These are phyloP conservation scores for Leptodontidium sp. DNA, from an alignment of 2,329 filamentous ascomycete species.

Conservation along the genomic window DNA sequence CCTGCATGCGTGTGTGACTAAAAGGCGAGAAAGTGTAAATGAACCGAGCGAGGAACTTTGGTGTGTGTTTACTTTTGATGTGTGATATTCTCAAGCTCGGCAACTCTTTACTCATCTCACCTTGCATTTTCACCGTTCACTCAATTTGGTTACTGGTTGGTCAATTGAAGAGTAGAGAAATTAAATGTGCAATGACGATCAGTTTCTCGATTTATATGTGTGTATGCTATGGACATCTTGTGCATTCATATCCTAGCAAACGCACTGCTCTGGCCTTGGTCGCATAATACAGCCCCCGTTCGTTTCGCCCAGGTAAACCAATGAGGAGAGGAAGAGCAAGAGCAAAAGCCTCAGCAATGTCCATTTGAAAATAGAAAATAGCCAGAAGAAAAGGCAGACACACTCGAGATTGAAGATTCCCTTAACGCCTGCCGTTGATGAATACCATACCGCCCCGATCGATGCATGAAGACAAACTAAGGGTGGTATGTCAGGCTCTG, in stretches of 20 bases:
- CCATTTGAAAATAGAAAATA: not conserved
- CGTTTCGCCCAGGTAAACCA: not conserved
- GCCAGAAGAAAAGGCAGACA: not conserved
- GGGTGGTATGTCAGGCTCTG: not conserved
- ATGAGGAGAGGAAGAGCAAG: not conserved
- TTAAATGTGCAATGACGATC: not conserved
- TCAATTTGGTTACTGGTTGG: not conserved
- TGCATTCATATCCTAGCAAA: conserved; percentile 16
- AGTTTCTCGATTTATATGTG: conserved; percentile 6
- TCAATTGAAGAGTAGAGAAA: not conserved
- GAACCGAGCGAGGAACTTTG: too few relatives aligned
- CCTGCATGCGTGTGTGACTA: too few relatives aligned
- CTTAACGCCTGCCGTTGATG: conserved; percentile 15
- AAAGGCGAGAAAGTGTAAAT: too few relatives aligned
- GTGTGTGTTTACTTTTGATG: too few relatives aligned
- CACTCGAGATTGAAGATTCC: not conserved
- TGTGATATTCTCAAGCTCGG: too few relatives aligned
- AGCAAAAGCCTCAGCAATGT: not conserved
- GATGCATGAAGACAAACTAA: conserved; percentile 19
- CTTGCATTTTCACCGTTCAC: not conserved
- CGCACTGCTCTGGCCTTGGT: not conserved
- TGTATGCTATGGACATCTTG: conserved; percentile 21
- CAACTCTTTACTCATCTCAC: too few relatives aligned
- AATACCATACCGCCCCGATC: conserved; percentile 10
- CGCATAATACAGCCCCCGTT: conserved; percentile 17